These are phyloP conservation scores for Fusarium sp. DNA, from an alignment of 2,329 filamentous ascomycete genomes.

Conservation along the genomic window DNA sequence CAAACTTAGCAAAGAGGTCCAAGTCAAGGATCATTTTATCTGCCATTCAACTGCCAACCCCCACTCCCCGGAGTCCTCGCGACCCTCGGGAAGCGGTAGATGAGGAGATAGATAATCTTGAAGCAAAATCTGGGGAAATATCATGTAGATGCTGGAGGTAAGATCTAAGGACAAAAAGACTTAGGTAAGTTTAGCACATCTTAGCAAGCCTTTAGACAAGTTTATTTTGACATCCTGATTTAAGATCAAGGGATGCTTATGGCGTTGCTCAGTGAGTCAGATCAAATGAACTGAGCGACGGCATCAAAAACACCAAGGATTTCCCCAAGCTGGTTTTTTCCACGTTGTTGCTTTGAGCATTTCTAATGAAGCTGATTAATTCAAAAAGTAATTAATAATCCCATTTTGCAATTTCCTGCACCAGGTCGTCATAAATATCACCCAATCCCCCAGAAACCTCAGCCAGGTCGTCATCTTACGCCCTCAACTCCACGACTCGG, in stretches of 20 bases:
- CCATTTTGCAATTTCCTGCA: neutral
- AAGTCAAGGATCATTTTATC: neutral
- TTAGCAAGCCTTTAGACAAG: no score
- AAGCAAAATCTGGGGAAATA: neutral
- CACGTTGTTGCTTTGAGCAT: neutral
- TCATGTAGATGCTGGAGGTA: neutral
- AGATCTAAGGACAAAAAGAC: neutral
- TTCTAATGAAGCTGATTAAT: constrained; percentile 6
- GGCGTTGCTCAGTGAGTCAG: neutral
- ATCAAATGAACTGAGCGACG: neutral
- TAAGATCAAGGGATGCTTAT: neutral
- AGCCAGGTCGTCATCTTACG: constrained; percentile 23
- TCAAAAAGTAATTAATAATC: neutral
- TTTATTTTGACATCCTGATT: neutral
- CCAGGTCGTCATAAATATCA: constrained; percentile 14
- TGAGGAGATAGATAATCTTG: neutral
- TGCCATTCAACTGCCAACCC: neutral
- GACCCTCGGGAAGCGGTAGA: neutral
- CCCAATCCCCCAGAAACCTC: neutral
- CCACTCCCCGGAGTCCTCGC: neutral
- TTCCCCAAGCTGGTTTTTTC: neutral
- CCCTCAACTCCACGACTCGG: constrained; percentile 16
- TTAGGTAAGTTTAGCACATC: no score
- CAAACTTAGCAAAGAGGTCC: neutral
- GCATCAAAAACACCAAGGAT: neutral